These are phyloP conservation scores for Penicillium crystallinum DNA, from an alignment of 495 filamentous ascomycete species.

Conservation along the genomic window DNA sequence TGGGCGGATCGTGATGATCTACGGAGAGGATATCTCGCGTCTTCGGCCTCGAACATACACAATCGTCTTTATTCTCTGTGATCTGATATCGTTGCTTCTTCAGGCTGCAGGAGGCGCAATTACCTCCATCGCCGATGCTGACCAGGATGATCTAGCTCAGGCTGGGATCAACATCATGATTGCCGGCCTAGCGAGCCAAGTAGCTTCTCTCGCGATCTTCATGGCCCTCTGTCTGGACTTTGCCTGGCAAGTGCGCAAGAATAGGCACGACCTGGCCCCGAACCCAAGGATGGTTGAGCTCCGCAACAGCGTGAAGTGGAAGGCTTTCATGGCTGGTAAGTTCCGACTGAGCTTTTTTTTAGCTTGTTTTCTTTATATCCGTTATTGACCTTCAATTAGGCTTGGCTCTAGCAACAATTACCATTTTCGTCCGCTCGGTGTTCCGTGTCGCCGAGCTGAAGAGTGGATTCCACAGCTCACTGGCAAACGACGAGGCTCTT, in stretches of 20 bases:
- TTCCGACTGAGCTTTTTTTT: neutral
- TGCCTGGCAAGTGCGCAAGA: slow-evolving; percentile 29
- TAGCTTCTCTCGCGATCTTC: slow-evolving; percentile 48
- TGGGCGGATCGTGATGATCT: slow-evolving; percentile 43
- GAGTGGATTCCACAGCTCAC: slow-evolving; percentile 49
- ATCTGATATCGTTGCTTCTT: slow-evolving; percentile 46
- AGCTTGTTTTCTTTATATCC: neutral
- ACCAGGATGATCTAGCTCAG: slow-evolving; percentile 9
- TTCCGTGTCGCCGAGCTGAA: slow-evolving; percentile 62
- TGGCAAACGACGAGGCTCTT: slow-evolving; percentile 54
- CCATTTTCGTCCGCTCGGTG: slow-evolving; percentile 56
- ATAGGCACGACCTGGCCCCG: neutral
- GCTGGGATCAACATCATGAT: slow-evolving; percentile 47
- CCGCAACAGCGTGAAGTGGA: slow-evolving; percentile 8
- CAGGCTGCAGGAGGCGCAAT: slow-evolving; percentile 50
- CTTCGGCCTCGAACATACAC: slow-evolving; percentile 47
- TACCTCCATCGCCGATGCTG: slow-evolving; percentile 34
- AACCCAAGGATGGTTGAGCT: neutral
- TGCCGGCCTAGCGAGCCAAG: slow-evolving; percentile 48
- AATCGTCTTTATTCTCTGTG: slow-evolving; percentile 46
- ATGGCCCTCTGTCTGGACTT: slow-evolving; percentile 45
- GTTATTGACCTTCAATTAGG: slow-evolving; percentile 9
- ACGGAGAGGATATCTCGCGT: slow-evolving; percentile 40
- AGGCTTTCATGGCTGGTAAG: slow-evolving; percentile 9
- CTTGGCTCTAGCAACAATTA: slow-evolving; percentile 46